These are phyloP conservation scores for Fusarium sp. DNA, from an alignment of 2,329 filamentous ascomycete species.

Conservation along the genomic window DNA sequence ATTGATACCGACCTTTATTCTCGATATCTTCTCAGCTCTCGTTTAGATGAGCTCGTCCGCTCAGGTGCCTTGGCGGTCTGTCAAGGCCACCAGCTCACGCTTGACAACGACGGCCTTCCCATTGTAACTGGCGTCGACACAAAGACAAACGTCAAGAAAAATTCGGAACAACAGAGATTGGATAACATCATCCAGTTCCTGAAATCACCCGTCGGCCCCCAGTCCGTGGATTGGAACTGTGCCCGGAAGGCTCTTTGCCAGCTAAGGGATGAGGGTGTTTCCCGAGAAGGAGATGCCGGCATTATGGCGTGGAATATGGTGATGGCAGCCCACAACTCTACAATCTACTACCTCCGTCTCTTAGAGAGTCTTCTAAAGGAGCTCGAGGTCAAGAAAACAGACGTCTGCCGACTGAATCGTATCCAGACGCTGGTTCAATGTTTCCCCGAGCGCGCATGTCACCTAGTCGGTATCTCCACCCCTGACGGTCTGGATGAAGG, in stretches of 20 bases:
- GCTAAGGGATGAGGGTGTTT: neutral
- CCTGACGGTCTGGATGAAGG: neutral
- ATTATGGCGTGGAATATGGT: neutral
- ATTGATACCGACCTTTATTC: neutral
- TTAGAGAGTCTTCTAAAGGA: neutral
- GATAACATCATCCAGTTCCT: neutral
- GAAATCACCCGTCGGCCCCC: neutral
- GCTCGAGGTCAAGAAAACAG: neutral
- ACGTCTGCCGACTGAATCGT: neutral
- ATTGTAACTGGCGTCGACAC: neutral
- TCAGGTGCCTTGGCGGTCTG: neutral
- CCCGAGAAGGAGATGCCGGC: neutral
- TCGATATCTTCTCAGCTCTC: neutral
- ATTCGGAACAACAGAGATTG: neutral
- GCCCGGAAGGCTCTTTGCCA: neutral
- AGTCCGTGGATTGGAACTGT: neutral
- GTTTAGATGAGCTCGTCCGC: neutral
- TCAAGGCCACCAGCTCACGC: neutral
- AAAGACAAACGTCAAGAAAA: neutral
- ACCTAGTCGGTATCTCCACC: neutral
- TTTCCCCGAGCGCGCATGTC: neutral
- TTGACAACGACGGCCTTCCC: neutral
- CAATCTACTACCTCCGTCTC: neutral
- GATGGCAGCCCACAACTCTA: neutral
- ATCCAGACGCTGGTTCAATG: neutral